phyloP scores from a whole-genome alignment of 345 rosid species.

The Anastatica hierochuntica region DNA sequence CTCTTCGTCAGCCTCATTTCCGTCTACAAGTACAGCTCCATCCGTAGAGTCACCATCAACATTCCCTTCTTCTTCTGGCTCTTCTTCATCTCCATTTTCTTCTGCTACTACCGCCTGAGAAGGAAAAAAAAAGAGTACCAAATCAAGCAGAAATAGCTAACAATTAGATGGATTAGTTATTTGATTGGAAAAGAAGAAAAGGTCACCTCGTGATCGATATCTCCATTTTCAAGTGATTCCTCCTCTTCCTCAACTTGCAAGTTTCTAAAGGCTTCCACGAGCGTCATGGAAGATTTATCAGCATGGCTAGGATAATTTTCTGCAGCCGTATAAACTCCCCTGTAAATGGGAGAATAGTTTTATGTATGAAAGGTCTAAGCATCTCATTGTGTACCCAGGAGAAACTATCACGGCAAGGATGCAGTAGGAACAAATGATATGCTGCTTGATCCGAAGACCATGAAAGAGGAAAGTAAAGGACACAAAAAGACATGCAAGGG shows the following conservation, averaged over 20 bases:
- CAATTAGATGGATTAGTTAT: background rate
- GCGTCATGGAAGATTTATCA: constrained; percentile 57
- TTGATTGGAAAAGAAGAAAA: background rate
- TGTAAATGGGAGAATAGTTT: constrained; percentile 25
- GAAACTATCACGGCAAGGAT: too few relatives aligned
- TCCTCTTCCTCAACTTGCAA: constrained; percentile 78
- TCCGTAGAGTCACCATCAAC: too few relatives aligned
- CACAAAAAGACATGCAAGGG: too few relatives aligned
- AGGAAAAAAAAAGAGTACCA: background rate
- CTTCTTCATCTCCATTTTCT: constrained; percentile 34
- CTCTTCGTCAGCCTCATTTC: too few relatives aligned
- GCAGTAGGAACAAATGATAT: background rate
- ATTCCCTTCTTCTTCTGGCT: too few relatives aligned
- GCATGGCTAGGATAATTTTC: constrained; percentile 52
- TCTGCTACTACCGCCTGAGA: constrained; percentile 32
- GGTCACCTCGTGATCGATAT: constrained; percentile 56
- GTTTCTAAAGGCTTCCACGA: constrained; percentile 82
- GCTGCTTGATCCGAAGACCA: constrained; percentile 27
- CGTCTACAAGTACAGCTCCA: too few relatives aligned
- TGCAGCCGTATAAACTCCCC: constrained; percentile 64
- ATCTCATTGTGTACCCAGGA: background rate
- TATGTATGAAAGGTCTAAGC: background rate
- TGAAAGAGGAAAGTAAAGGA: constrained; percentile 42
- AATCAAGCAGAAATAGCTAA: too few relatives aligned
- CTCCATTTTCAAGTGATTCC: constrained; percentile 81